These are phyloP conservation scores for Euphorbia celastroides DNA, from an alignment of 441 rosid species.

Conservation along the genomic window DNA sequence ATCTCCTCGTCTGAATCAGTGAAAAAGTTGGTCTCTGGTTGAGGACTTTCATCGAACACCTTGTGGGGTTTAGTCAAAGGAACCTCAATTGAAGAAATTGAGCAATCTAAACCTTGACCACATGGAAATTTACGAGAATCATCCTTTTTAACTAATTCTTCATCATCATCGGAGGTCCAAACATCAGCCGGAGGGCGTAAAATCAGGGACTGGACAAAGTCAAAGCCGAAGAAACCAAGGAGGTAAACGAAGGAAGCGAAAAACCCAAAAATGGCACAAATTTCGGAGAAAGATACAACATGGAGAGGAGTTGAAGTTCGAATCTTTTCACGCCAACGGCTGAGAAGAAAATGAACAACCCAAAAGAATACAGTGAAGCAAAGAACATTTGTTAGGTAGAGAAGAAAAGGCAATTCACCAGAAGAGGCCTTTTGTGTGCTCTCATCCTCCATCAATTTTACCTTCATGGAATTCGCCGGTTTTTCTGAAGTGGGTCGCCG, in stretches of 20 bases:
- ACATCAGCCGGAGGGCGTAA: conserved; percentile 53
- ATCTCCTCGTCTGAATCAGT: conserved; percentile 56
- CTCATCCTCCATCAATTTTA: conserved; percentile 10
- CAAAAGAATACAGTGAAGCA: conserved; percentile 81
- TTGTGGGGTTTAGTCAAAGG: conserved; percentile 10
- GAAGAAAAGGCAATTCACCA: conserved; percentile 61
- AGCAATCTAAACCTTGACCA: conserved; percentile 21
- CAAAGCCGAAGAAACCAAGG: conserved; percentile 72
- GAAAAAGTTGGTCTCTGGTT: neutral
- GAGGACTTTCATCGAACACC: conserved; percentile 10
- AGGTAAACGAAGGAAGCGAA: conserved; percentile 70
- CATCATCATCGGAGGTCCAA: conserved; percentile 32
- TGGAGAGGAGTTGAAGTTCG: conserved; percentile 72
- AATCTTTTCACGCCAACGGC: conserved; percentile 85
- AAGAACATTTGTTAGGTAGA: conserved; percentile 58
- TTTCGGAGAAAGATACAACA: conserved; percentile 53
- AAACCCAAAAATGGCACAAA: conserved; percentile 51
- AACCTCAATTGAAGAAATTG: conserved; percentile 9
- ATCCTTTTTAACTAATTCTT: neutral
- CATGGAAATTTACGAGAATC: conserved; percentile 16
- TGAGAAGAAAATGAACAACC: conserved; percentile 61
- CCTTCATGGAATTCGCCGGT: neutral
- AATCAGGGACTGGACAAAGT: conserved; percentile 68
- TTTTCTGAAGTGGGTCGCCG: conserved; percentile 19
- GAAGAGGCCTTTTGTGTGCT: conserved; percentile 22